Evolutionary conservation across 129 eudicot genomes (phyloP), one percentile per base, ranked within the genome.

Genomic region (Glebionis coronaria): DNA sequence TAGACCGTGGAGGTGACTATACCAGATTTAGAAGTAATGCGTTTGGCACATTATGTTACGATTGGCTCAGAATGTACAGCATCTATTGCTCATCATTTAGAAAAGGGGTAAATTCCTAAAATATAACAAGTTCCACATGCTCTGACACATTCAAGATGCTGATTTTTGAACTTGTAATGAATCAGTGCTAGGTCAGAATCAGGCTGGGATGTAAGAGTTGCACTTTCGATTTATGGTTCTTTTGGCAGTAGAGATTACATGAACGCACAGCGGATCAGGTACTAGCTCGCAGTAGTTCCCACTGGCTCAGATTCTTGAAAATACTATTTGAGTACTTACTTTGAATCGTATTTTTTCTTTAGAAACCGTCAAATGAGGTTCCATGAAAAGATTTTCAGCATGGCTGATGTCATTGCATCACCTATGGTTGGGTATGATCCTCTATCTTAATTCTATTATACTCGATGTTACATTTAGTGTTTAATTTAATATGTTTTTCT

Each of bases 231-330:
- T 12, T 94, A 89, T 51, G 87, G 88, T 20, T 74, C 99, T 38
- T 94, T 94, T 60, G 62, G 75, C 77, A 87, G 95, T 74, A 78
- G 75, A 67, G 99, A 94, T 70, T 94, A 94, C 76, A 52, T 94
- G 42, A 89, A 94, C 64, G 99, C 99, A n/a, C 99, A 94, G 51
- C 63, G 79, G 71, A 84, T 94, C 44, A 81, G 99, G 99, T 90
- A 77, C 28, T 9, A 47, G 4, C n/a, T 40, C 10, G 46, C 16
- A 53, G 18, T 54, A 51, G 14, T n/a, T 55, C 46, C 1, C 67
- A 57, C 55, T 1, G 4, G 20, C 12, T 63, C 38, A 54, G 52
- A 57, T 28, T 63, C 16, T 38, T 11, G 8, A 15, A n/a, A 8
- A 38, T 61, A 15, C 14, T 10, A 20, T 65, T 56, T 44, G 4